Evolutionary conservation across 2,329 filamentous ascomycete species (phyloP), one percentile per base, ranked within the genome.

Genomic region (Reticulascus tulasneorum): DNA sequence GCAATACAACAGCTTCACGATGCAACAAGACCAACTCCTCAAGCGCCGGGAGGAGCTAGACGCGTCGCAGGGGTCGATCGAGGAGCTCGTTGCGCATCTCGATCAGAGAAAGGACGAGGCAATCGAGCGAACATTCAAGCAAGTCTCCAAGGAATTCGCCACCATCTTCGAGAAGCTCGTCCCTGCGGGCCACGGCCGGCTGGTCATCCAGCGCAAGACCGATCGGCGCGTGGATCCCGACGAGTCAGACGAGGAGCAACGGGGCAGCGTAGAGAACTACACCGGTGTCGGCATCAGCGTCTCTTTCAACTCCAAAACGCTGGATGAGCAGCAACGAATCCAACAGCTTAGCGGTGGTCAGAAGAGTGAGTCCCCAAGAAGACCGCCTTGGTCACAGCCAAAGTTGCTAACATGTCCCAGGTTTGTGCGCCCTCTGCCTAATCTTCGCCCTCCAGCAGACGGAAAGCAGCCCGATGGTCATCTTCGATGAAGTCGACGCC

Each of bases 391-490:
- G 22, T 24, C n/a, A 27, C 7, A 15, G 11, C 10, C 15, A 23
- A 32, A 38, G 25, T 18, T 38, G 19, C 47, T 53, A 45, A 52
- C 44, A 33, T 42, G 28, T 44, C 20, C 7, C 45, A 89, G 86
- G 87, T 77, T 72, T 97, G 44, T 97, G 91, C 62, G 93, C 93
- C 9, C 78, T 98, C n/a, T 94, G 93, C 28, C 79, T 98, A 33
- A 94, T 98, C 49, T 98, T 98, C 58, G 93, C 93, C n/a, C 94
- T 98, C 49, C 93, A 98, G 63, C 87, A 90, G 50, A 95, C 91
- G 41, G 93, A 98, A 59, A 93, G 91, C 9, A 94, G 91, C 28
- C 93, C 93, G 2, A 97, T 98, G 73, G 96, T 98, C 59, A 90
- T 98, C 53, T 98, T 98, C 52, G 93, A 98, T 60, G 93, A 98